Conservation (phyloP, 2,329 filamentous ascomycete genomes). For the Incumbomyces lentus region DNA sequence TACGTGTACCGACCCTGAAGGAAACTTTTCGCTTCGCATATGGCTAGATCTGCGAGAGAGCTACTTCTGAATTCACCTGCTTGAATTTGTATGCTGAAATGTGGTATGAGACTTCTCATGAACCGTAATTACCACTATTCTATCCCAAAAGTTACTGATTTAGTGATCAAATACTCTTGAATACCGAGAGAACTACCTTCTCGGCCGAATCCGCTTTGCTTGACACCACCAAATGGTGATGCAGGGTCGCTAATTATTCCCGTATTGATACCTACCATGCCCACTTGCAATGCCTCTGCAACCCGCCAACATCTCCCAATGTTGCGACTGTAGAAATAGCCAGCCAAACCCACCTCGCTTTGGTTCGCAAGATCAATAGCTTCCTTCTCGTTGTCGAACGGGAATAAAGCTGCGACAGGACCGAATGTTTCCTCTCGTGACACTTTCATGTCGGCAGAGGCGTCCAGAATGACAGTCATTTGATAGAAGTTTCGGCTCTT, state of each 20-base stretch:
- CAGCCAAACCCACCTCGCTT: slow-evolving; percentile 30
- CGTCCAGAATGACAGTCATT: slow-evolving; percentile 10
- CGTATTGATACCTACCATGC: slow-evolving; percentile 64
- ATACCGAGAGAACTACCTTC: slow-evolving; percentile 43
- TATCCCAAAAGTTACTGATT: slow-evolving; percentile 3
- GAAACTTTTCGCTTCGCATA: no score
- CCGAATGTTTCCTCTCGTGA: slow-evolving; percentile 53
- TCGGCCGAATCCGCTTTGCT: slow-evolving; percentile 38
- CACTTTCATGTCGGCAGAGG: slow-evolving; percentile 15
- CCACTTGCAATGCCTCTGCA: slow-evolving; percentile 64
- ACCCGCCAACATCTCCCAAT: slow-evolving; percentile 39
- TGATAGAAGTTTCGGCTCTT: neutral
- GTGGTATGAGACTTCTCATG: no score
- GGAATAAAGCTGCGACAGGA: slow-evolving; percentile 25
- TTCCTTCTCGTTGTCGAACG: slow-evolving; percentile 47
- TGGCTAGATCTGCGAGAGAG: no score
- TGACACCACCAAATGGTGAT: slow-evolving; percentile 22
- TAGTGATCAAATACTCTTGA: slow-evolving; percentile 21
- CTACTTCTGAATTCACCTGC: no score
- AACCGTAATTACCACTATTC: no score
- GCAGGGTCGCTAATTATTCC: slow-evolving; percentile 21
- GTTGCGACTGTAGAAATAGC: no score
- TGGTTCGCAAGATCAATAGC: slow-evolving; percentile 48
- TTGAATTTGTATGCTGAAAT: no score
- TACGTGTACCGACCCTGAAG: no score